Base-by-base conservation (phyloP, 768 basidiomycete species). In the Pulveroboletus sp. region DNA sequence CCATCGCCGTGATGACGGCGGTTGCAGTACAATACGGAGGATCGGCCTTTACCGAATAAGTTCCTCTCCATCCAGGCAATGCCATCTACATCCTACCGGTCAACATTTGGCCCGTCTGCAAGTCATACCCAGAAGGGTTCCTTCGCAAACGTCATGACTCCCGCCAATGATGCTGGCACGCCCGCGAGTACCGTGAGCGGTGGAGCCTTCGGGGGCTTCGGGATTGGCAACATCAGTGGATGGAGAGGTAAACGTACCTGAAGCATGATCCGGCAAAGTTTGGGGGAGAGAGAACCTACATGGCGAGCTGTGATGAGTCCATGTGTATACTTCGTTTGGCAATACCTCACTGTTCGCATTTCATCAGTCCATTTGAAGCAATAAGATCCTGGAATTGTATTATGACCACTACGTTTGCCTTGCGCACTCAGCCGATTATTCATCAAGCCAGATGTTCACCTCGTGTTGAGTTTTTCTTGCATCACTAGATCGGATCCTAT, bases 11-110 rank as follows among this genome's bases (percentile, higher is more conserved):
- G 30, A 16, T 17, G 11, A 32, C 24, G 16, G 13, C 30, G 14
- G 38, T 11, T 29, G 10, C 59, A 91, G 87, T 92, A 83, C 57
- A 91, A 93, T 63, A 88, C 83, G n/a, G 91, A 93, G 47, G 89
- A 92, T 58, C 78, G 86, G 24, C 90, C 91, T 2, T 76, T 79
- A 6, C 81, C 82, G 1, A 87, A 87, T 69, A 91, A 89, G 63
- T 93, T 91, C 71, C 70, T 93, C 23, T 78, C 84, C 9, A 89
- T 93, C 51, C 85, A 88, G 63, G 69, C 86, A 1, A 70, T 84
- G 41, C 88, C 89, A 2, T 63, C 71, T 24, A 80, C 85, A 2
- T 78, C 81, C 1, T 89, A 79, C 72, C 80, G 88, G 34, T 71
- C 85, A 0, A 77, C 79, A 11, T 89, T 89, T 72, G 78, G 79